Evolutionary conservation across 495 filamentous ascomycete genomes (phyloP).

Genomic region (Penicillium egyptiacum): DNA sequence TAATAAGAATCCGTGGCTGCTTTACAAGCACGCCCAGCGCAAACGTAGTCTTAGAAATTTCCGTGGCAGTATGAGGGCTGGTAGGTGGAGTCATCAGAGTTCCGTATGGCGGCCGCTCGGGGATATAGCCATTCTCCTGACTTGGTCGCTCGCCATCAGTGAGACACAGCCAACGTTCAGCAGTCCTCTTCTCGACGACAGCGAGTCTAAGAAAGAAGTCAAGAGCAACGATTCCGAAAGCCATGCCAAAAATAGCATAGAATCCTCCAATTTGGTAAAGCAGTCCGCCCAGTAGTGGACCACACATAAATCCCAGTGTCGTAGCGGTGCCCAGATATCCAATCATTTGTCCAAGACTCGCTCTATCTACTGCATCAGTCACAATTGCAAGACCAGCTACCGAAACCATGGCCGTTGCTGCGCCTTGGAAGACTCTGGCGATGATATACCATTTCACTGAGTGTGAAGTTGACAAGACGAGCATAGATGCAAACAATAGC

Average conservation of each 20-base stretch:
- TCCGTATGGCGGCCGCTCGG: conserved; percentile 11
- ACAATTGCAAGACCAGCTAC: conserved; percentile 63
- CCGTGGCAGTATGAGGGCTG: not conserved
- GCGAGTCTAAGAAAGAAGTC: conserved; percentile 62
- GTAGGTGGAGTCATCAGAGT: not conserved
- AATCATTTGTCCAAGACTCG: conserved; percentile 62
- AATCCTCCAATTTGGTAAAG: conserved; percentile 65
- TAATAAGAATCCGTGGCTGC: conserved; percentile 21
- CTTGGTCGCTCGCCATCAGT: conserved; percentile 9
- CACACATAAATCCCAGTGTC: conserved; percentile 61
- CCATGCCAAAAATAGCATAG: conserved; percentile 64
- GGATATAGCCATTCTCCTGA: conserved; percentile 12
- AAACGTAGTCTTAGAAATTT: conserved; percentile 1
- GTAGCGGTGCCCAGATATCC: conserved; percentile 66
- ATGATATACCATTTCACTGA: conserved; percentile 58
- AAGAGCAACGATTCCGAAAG: conserved; percentile 59
- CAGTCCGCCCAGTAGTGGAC: conserved; percentile 68
- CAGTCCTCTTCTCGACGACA: conserved; percentile 71
- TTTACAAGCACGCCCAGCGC: conserved; percentile 11
- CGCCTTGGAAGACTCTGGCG: conserved; percentile 67
- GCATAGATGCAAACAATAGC: conserved; percentile 59
- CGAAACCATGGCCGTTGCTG: conserved; percentile 71
- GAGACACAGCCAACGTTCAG: conserved; percentile 50
- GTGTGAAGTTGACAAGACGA: conserved; percentile 64
- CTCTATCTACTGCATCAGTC: conserved; percentile 65